These are phyloP conservation scores for Eucalyptus grandis DNA, from an alignment of 345 rosid species.

Conservation along the genomic window DNA sequence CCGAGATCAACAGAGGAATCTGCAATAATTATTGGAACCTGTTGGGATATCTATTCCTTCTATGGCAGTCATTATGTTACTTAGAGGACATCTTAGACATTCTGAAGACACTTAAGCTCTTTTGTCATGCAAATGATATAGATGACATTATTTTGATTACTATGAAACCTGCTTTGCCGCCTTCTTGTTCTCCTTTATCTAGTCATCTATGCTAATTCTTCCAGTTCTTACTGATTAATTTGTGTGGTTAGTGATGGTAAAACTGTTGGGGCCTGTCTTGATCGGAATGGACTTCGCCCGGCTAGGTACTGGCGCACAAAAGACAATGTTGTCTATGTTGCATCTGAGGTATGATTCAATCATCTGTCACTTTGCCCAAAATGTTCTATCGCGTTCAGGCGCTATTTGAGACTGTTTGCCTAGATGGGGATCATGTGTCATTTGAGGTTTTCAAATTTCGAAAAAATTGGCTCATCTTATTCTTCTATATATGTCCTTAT, in stretches of 20 bases:
- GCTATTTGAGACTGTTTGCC: neutral
- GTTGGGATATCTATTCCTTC: neutral
- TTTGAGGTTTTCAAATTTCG: neutral
- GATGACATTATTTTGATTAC: neutral
- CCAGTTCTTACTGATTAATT: conserved; percentile 2
- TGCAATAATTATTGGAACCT: neutral
- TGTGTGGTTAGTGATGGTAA: conserved; percentile 84
- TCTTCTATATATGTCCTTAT: neutral
- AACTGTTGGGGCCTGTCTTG: conserved; percentile 98
- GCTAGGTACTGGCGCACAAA: conserved; percentile 95
- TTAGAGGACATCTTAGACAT: neutral
- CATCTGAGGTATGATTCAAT: conserved; percentile 74
- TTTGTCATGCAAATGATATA: neutral
- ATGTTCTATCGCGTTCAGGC: neutral
- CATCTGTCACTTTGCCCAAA: neutral
- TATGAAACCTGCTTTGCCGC: neutral
- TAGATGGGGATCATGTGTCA: neutral
- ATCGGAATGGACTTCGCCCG: conserved; percentile 98
- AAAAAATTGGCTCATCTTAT: neutral
- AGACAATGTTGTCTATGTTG: conserved; percentile 94
- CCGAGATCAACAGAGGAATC: neutral
- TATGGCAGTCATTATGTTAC: neutral
- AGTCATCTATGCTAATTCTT: neutral
- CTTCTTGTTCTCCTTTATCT: conserved; percentile 12
- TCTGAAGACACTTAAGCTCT: neutral